Percentiles rank a stretch among this genome's conserved stretches.
phyloP scores from a whole-genome alignment of 257 asterid genomes.

The Anisodus acutangulus region DNA sequence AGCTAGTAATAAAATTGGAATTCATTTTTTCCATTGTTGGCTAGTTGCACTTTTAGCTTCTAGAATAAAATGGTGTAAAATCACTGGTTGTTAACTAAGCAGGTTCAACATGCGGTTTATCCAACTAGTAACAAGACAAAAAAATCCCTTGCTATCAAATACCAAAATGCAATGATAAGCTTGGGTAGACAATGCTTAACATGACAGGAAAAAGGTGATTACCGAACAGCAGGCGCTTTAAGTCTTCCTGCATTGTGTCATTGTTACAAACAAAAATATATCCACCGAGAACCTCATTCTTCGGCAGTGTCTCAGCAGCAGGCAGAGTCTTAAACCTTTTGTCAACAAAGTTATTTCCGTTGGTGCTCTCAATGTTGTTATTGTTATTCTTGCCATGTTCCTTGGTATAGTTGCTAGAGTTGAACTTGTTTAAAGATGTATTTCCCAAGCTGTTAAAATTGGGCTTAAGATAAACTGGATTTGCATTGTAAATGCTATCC shows the following conservation, averaged over 20 bases:
- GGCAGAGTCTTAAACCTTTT: constrained; percentile 98
- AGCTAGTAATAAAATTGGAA: neutral
- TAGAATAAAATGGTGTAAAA: neutral
- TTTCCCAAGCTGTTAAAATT: constrained; percentile 49
- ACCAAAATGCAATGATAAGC: neutral
- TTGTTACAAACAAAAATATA: constrained; percentile 96
- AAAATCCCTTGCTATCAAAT: neutral
- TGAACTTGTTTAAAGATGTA: constrained; percentile 58
- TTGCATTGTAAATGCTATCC: constrained; percentile 60
- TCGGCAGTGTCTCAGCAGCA: constrained; percentile 88
- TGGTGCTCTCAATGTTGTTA: constrained; percentile 54
- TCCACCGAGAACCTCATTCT: constrained; percentile 94
- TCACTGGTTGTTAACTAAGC: constrained; percentile 14
- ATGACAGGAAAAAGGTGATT: constrained; percentile 33
- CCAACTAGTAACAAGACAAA: neutral
- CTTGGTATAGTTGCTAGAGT: constrained; percentile 50
- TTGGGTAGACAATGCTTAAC: neutral
- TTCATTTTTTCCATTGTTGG: neutral
- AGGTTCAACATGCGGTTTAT: neutral
- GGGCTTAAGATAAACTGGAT: constrained; percentile 66
- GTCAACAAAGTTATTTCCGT: constrained; percentile 55
- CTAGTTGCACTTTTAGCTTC: constrained; percentile 17
- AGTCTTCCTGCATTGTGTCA: constrained; percentile 96
- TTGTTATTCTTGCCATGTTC: constrained; percentile 46
- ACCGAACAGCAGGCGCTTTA: constrained; percentile 92